Conservation (phyloP, 164 flowering plant genomes). For the Cinnamomum micranthum region DNA sequence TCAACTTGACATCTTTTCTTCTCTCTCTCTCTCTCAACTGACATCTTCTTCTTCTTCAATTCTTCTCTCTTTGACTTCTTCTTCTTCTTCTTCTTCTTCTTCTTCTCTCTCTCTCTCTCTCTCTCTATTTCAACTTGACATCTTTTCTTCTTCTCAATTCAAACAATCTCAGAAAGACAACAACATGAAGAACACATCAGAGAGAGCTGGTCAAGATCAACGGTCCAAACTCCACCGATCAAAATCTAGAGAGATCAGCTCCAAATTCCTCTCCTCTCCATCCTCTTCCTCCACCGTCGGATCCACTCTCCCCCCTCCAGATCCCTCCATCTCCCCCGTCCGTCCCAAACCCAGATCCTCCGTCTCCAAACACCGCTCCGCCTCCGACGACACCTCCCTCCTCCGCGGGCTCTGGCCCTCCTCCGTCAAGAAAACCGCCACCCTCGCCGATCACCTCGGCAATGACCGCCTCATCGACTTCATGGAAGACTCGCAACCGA, state of each 20-base stretch:
- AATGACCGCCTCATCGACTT: slow-evolving; percentile 39
- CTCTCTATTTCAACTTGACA: background rate
- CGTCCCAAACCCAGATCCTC: slow-evolving; percentile 11
- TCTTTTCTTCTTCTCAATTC: background rate
- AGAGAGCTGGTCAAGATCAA: slow-evolving; percentile 16
- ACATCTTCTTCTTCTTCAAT: background rate
- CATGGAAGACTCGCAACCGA: background rate
- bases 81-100: no score
- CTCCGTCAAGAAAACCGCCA: slow-evolving; percentile 13
- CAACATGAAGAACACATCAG: background rate
- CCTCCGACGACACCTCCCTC: slow-evolving; percentile 23
- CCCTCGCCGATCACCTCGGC: slow-evolving; percentile 54
- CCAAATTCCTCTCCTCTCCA: slow-evolving; percentile 53
- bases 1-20: no score
- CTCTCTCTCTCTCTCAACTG: no score
- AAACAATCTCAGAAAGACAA: background rate
- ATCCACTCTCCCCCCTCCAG: slow-evolving; percentile 30
- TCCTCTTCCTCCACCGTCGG: slow-evolving; percentile 14
- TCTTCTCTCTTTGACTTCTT: background rate
- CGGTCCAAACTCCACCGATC: slow-evolving; percentile 24
- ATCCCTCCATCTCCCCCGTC: slow-evolving; percentile 29
- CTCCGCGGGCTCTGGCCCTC: slow-evolving; percentile 55
- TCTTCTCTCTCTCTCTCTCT: background rate
- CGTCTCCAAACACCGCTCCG: slow-evolving; percentile 14
- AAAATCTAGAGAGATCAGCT: slow-evolving; percentile 57